Percentiles rank a stretch among this genome's conserved stretches.
These are phyloP conservation scores for Chlorella sp. DNA, from an alignment of 139 green algal genomes.

Conservation along the genomic window DNA sequence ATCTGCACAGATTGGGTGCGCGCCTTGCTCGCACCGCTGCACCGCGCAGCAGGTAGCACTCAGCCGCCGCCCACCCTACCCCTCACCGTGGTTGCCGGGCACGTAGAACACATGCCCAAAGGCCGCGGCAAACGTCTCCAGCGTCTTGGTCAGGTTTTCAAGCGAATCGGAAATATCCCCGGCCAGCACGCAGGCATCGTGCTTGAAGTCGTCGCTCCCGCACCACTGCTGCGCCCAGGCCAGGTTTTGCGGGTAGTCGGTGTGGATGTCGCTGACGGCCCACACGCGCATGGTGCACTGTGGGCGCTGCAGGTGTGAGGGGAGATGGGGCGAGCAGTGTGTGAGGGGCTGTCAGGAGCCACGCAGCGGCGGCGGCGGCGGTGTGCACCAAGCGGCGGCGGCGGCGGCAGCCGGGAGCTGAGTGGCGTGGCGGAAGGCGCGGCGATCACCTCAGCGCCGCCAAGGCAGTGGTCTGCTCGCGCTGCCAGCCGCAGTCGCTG, in stretches of 20 bases:
- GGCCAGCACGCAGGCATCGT: conserved; percentile 75
- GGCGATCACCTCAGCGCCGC: too few species aligned
- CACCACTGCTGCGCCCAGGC: background rate
- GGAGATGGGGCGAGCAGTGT: background rate
- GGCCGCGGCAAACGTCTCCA: conserved; percentile 49
- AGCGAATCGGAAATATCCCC: conserved; percentile 82
- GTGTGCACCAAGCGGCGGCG: too few species aligned
- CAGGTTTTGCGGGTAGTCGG: conserved; percentile 77
- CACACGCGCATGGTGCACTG: conserved; percentile 57
- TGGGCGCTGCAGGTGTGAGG: too few species aligned
- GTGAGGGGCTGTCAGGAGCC: too few species aligned
- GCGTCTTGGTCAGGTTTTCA: conserved; percentile 51
- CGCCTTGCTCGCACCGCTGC: too few species aligned
- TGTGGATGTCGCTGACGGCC: conserved; percentile 81
- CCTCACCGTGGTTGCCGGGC: conserved; percentile 75
- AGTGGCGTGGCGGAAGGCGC: too few species aligned
- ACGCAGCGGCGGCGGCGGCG: too few species aligned
- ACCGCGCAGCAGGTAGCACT: background rate
- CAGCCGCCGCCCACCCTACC: too few species aligned
- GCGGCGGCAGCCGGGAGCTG: too few species aligned
- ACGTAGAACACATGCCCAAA: conserved; percentile 75
- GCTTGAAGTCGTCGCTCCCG: background rate
- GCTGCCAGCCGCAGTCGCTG: too few species aligned
- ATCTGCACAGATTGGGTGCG: too few species aligned
- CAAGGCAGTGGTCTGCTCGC: too few species aligned